These are phyloP conservation scores for Fusarium beomiforme DNA, from an alignment of 2,329 filamentous ascomycete genomes.

Conservation along the genomic window DNA sequence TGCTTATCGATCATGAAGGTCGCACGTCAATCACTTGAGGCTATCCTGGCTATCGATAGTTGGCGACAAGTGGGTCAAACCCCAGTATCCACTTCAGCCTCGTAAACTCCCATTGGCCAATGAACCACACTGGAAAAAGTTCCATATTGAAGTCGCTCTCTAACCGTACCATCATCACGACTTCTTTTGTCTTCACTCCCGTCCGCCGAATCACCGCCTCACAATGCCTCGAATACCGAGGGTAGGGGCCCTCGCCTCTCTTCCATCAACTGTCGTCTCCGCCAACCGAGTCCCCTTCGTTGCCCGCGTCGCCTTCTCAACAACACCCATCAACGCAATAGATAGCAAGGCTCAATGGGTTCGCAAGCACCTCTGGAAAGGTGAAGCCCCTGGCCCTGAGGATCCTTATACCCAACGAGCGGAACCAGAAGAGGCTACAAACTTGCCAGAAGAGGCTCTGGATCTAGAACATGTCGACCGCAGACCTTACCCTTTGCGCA, in stretches of 20 bases:
- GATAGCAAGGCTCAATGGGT: conserved; percentile 51
- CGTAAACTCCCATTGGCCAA: conserved; percentile 40
- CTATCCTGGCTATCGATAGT: conserved; percentile 39
- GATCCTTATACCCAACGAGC: conserved; percentile 52
- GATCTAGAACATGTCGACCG: conserved; percentile 35
- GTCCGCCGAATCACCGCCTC: conserved; percentile 3
- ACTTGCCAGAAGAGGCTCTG: conserved; percentile 47
- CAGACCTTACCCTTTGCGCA: conserved; percentile 41
- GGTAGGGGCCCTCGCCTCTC: conserved; percentile 48
- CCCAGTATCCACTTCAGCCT: conserved; percentile 32
- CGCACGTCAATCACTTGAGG: conserved; percentile 30
- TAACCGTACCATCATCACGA: conserved; percentile 15
- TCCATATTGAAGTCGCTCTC: conserved; percentile 32
- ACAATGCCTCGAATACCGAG: conserved; percentile 57
- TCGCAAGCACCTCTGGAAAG: conserved; percentile 54
- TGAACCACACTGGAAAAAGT: conserved; percentile 42
- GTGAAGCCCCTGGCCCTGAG: conserved; percentile 50
- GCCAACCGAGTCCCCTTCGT: conserved; percentile 43
- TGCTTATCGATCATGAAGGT: conserved; percentile 21
- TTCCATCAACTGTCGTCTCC: conserved; percentile 41
- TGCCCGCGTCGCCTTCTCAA: conserved; percentile 47
- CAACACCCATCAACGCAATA: conserved; percentile 39
- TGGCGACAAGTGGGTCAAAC: conserved; percentile 16
- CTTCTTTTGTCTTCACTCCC: conserved; percentile 19
- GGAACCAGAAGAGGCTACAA: conserved; percentile 42